Evolutionary conservation across 139 green algal species (phyloP), one percentile per base, ranked within the genome.

Genomic region (Marvania coccoides): DNA sequence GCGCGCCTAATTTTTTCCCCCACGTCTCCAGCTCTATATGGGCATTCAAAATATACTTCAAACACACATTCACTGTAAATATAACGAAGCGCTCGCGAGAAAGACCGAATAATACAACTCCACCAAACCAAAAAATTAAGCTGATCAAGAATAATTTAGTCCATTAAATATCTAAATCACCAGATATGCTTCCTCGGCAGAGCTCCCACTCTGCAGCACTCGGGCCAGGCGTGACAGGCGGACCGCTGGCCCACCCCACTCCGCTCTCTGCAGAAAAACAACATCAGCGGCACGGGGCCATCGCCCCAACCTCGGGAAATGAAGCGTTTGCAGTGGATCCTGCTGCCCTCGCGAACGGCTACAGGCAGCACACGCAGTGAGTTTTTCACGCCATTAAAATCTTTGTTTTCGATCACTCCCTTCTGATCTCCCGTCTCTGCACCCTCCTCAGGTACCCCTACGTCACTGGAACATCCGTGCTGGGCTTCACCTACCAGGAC

Each of bases 401-500:
- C 48, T 58, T 38, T 14, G 19, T 67, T 61, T 23, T 46, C 23
- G 6, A 3, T 45, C 26, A 59, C 58, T 30, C 31, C 26, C 31
- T 23, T 19, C 23, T 35, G 15, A 9, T 31, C 26, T 24, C 58
- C 39, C 40, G 23, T 29, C 47, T 51, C 19, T 51, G 19, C 42
- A 51, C 57, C 82, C 77, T 58, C 81, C 74, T 45, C 87, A 96
- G 86, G 63, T 85, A 87, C 40, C 92, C 91, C 6, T 96, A 95
- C 61, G 94, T 99, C 5, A 98, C 92, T 0, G 94, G 94, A 23
- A 95, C 94, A 0, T 94, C 85, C 33, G 91, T 99, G 40, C 74
- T 99, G 8, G 94, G 71, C 14, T 67, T 98, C 34, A 97, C 91
- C 34, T 99, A 95, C 80, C 93, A 91, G 51, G 94, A 92, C 68